phyloP scores from a whole-genome alignment of 371 early-diverging fungal species.

The Funneliformis caledonium region DNA sequence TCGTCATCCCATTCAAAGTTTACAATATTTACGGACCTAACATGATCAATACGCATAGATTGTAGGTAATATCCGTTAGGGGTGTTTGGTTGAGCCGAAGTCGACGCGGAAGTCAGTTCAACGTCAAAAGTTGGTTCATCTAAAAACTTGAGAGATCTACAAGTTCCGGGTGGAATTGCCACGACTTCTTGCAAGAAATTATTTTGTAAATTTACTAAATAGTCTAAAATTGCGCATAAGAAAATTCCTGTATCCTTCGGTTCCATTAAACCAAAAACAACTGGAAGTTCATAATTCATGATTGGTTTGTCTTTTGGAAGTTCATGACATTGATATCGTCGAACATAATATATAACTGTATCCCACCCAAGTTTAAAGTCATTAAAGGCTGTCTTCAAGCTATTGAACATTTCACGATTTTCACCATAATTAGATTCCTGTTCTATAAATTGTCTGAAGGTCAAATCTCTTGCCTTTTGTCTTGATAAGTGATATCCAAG shows the following conservation, averaged over 20 bases:
- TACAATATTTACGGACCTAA: constrained; percentile 1
- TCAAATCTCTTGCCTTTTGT: constrained; percentile 26
- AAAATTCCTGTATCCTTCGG: constrained; percentile 25
- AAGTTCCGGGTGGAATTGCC: constrained; percentile 19
- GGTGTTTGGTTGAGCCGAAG: background rate
- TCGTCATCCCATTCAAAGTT: constrained; percentile 31
- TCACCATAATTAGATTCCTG: background rate
- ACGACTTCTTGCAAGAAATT: constrained; percentile 30
- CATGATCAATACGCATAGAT: constrained; percentile 24
- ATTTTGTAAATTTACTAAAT: constrained; percentile 36
- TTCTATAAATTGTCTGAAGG: constrained; percentile 31
- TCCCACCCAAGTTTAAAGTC: constrained; percentile 35
- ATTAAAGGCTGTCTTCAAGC: background rate
- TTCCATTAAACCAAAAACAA: constrained; percentile 38
- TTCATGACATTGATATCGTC: constrained; percentile 31
- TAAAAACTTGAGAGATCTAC: constrained; percentile 37
- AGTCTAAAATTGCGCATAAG: constrained; percentile 25
- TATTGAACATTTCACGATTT: constrained; percentile 1
- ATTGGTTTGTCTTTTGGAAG: constrained; percentile 9
- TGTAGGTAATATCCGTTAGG: constrained; percentile 13
- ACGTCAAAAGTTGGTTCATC: constrained; percentile 35
- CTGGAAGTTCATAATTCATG: background rate
- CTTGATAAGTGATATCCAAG: constrained; percentile 36
- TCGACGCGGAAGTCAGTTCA: background rate
- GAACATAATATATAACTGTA: constrained; percentile 2